A percentile compares a stretch with the other conserved stretches of the same genome.
Conservation (phyloP, 192 early-diverging fungal species). For the Coemansia asiatica region DNA sequence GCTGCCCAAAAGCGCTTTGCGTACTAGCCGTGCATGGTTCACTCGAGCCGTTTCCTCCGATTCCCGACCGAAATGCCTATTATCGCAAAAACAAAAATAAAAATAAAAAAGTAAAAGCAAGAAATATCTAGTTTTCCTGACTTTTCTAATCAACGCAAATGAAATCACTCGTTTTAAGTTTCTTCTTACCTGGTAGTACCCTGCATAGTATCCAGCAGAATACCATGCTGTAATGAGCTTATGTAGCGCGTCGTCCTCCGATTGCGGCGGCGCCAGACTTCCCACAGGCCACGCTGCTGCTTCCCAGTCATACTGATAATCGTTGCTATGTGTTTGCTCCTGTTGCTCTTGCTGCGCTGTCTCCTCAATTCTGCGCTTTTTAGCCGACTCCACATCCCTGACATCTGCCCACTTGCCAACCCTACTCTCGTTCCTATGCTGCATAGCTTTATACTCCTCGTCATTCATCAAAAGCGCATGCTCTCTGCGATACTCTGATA, state of each 20-base stretch:
- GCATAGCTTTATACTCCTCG: constrained; percentile 18
- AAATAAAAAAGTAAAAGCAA: neutral
- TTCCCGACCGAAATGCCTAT: constrained; percentile 24
- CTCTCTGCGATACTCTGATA: constrained; percentile 58
- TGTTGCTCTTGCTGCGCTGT: neutral
- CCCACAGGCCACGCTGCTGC: neutral
- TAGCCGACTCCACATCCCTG: constrained; percentile 12
- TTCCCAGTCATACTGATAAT: neutral
- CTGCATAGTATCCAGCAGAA: constrained; percentile 73
- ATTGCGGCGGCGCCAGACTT: constrained; percentile 14
- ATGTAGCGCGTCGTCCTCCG: constrained; percentile 61
- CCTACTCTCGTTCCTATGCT: constrained; percentile 24
- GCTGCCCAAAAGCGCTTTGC: too few species aligned
- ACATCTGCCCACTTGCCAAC: constrained; percentile 23
- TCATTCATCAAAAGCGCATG: constrained; percentile 32
- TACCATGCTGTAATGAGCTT: constrained; percentile 77
- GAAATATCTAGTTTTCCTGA: neutral
- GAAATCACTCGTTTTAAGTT: too few species aligned
- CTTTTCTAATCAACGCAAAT: neutral
- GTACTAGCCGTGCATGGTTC: neutral
- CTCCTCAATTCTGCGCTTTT: constrained; percentile 17
- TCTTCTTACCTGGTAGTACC: constrained; percentile 65
- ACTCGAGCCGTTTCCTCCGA: constrained; percentile 9
- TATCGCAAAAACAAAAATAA: neutral
- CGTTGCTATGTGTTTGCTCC: too few species aligned